Evolutionary conservation across 176 grass and related monocot species (phyloP).

Genomic region (Eleusine indica): DNA sequence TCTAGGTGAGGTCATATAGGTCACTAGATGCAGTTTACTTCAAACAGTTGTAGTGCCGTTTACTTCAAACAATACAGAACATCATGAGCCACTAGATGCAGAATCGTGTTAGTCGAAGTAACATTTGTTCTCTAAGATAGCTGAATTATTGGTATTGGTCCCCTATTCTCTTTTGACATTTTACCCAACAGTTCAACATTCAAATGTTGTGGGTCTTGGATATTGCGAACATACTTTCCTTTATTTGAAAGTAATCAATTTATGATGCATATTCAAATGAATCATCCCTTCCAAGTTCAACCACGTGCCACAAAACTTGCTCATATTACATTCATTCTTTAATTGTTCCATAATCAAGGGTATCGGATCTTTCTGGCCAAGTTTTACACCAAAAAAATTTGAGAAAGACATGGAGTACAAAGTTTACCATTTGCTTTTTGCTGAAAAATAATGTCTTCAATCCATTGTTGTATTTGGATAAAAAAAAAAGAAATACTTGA

Average conservation of each 20-base stretch:
- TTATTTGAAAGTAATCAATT: neutral
- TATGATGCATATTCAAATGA: constrained; percentile 14
- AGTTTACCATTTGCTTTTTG: constrained; percentile 8
- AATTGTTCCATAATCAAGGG: neutral
- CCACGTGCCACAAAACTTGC: neutral
- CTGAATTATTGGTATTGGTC: neutral
- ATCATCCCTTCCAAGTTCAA: neutral
- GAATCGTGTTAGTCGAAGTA: neutral
- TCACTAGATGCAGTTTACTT: neutral
- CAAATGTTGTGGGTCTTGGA: neutral
- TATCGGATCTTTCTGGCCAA: neutral
- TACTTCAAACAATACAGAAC: neutral
- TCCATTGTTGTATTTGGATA: constrained; percentile 20
- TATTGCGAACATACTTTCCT: neutral
- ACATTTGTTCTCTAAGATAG: neutral
- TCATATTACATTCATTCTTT: neutral
- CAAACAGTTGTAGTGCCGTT: neutral
- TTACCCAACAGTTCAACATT: neutral
- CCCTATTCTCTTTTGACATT: too few species aligned
- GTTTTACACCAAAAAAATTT: neutral
- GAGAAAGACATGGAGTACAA: neutral
- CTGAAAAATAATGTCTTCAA: constrained; percentile 22
- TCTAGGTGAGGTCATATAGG: neutral
- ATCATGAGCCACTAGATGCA: neutral
- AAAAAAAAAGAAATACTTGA: neutral